Conservation (phyloP, 108 stramenopile genomes). For the Nitzschia putrida region DNA sequence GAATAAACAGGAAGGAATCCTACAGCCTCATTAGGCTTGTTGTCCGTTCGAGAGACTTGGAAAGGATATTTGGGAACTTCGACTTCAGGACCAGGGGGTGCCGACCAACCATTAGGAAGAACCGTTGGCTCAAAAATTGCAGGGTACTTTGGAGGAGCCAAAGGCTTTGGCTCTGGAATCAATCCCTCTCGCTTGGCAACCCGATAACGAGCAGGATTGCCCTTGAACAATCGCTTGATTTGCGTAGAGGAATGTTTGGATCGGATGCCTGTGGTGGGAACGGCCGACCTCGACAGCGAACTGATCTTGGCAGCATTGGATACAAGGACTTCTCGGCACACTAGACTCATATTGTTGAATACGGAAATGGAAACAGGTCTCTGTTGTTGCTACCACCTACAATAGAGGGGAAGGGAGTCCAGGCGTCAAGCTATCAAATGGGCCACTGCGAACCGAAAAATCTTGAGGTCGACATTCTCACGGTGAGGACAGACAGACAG, state of each 20-base stretch:
- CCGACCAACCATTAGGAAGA: slow-evolving; percentile 80
- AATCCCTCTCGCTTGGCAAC: slow-evolving; percentile 38
- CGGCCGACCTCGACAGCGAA: background rate
- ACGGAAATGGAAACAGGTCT: too few relatives aligned
- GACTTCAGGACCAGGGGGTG: slow-evolving; percentile 57
- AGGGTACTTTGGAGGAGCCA: slow-evolving; percentile 18
- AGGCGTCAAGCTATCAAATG: too few relatives aligned
- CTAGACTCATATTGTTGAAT: too few relatives aligned
- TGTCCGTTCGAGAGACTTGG: slow-evolving; percentile 58
- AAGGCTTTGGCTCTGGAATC: slow-evolving; percentile 11
- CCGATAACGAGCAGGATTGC: slow-evolving; percentile 67
- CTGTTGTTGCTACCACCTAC: too few relatives aligned
- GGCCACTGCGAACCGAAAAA: too few relatives aligned
- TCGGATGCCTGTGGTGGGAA: slow-evolving; percentile 29
- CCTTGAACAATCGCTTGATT: slow-evolving; percentile 81
- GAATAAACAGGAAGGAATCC: slow-evolving; percentile 86
- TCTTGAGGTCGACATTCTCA: too few relatives aligned
- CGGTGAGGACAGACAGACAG: too few relatives aligned
- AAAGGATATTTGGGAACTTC: slow-evolving; percentile 75
- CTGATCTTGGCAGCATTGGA: background rate
- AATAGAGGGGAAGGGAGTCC: too few relatives aligned
- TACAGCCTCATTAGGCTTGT: slow-evolving; percentile 71
- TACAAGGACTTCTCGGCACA: too few relatives aligned
- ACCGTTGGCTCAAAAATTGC: slow-evolving; percentile 55
- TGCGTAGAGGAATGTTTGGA: slow-evolving; percentile 74